phyloP scores from a whole-genome alignment of 805 yeast species.

The Hanseniaspora nectarophila region DNA sequence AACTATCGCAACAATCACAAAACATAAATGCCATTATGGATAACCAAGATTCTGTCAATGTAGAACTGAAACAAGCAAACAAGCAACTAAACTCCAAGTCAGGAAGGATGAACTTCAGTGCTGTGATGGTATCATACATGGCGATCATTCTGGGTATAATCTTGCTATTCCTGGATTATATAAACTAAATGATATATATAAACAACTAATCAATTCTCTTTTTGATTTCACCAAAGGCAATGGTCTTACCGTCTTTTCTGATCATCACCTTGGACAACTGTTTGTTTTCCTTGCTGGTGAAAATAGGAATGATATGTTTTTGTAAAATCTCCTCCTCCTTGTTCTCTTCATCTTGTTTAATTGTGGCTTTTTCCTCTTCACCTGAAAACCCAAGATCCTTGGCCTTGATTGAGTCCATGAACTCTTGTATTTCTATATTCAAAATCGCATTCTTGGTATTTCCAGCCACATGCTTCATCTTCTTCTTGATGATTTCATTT shows the following conservation, averaged over 20 bases:
- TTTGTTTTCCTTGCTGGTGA: constrained; percentile 73
- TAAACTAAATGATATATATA: constrained; percentile 23
- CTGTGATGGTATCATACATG: constrained; percentile 43
- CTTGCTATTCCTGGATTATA: constrained; percentile 43
- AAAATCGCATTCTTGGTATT: constrained; percentile 94
- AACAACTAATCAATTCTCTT: constrained; percentile 27
- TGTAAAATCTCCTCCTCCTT: neutral
- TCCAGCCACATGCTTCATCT: constrained; percentile 74
- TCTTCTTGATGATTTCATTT: constrained; percentile 67
- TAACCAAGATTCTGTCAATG: constrained; percentile 53
- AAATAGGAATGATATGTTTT: constrained; percentile 74
- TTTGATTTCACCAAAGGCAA: constrained; percentile 91
- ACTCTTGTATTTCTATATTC: constrained; percentile 89
- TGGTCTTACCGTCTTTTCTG: constrained; percentile 95
- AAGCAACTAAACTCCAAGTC: constrained; percentile 57
- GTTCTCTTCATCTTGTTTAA: neutral
- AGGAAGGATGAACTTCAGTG: constrained; percentile 48
- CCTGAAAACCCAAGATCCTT: constrained; percentile 44
- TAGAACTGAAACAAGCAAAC: constrained; percentile 62
- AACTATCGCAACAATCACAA: constrained; percentile 60
- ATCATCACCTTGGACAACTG: constrained; percentile 92
- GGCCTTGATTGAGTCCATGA: constrained; percentile 31
- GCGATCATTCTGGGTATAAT: constrained; percentile 48
- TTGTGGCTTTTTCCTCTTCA: constrained; percentile 24
- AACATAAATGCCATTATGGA: constrained; percentile 51